Conservation (phyloP, 768 basidiomycete genomes). For the Cystoderma amianthinum region DNA sequence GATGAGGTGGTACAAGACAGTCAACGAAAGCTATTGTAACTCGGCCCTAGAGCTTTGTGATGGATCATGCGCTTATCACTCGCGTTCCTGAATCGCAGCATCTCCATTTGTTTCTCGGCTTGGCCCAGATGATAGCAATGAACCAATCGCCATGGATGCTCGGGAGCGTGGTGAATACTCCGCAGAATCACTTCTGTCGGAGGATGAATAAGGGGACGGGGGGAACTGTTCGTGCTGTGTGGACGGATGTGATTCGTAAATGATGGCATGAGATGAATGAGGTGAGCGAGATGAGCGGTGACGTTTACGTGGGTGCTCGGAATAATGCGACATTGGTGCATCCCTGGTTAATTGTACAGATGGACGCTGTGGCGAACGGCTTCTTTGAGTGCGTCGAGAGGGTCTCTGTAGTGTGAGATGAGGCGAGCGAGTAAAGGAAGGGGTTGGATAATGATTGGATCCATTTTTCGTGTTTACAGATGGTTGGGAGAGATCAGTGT, state of each 20-base stretch:
- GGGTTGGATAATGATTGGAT: conserved; percentile 31
- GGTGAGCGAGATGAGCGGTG: conserved; percentile 58
- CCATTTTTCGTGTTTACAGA: conserved; percentile 16
- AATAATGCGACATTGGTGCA: conserved; percentile 9
- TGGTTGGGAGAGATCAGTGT: conserved; percentile 18
- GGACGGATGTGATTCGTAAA: conserved; percentile 32
- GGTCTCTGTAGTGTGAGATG: conserved; percentile 23
- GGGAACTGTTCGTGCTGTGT: conserved; percentile 43
- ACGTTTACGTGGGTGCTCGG: conserved; percentile 51
- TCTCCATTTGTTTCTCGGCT: conserved; percentile 30
- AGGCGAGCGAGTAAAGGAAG: conserved; percentile 28
- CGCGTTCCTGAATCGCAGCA: conserved; percentile 17
- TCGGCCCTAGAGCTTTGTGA: not conserved
- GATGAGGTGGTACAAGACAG: not conserved
- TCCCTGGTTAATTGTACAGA: conserved; percentile 24
- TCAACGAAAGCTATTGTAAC: not conserved
- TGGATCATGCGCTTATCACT: conserved; percentile 13
- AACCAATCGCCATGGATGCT: conserved; percentile 76
- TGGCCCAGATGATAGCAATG: conserved; percentile 48
- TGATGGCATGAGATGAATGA: conserved; percentile 30
- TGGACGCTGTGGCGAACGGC: conserved; percentile 31
- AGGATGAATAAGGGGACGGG: conserved; percentile 70
- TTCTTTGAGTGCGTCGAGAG: conserved; percentile 25
- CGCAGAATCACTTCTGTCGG: conserved; percentile 55
- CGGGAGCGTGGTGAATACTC: conserved; percentile 67